phyloP scores from a whole-genome alignment of 306 rosid genomes.

The Glycine soja region DNA sequence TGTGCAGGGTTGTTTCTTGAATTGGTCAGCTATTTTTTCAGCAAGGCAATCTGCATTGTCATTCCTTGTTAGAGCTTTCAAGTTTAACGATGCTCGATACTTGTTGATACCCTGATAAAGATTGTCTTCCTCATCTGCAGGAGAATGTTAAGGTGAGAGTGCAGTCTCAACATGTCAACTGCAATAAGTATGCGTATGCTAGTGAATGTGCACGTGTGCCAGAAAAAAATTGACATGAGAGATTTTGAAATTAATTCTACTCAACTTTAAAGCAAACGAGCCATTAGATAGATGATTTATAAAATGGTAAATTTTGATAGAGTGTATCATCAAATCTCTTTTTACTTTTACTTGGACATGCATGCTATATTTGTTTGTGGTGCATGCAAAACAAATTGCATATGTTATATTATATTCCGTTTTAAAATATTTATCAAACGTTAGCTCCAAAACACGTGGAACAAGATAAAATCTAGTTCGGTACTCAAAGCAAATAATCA shows the following conservation, averaged over 20 bases:
- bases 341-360: not conserved
- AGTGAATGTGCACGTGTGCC: not conserved
- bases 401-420: not conserved
- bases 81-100: slow-evolving; percentile 68
- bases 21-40: slow-evolving; percentile 75
- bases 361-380: not conserved
- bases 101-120: slow-evolving; percentile 77
- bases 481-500: not conserved
- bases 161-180: slow-evolving; percentile 25
- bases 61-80: slow-evolving; percentile 61
- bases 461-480: not conserved
- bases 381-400: not conserved
- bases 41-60: slow-evolving; percentile 87
- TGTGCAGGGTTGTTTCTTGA: slow-evolving; percentile 82
- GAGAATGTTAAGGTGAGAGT: slow-evolving; percentile 30
- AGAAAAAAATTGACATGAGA: not conserved
- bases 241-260: not conserved
- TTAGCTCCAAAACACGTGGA: not conserved
- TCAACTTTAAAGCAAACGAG: not conserved
- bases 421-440: not conserved
- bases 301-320: not conserved
- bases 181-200: not conserved
- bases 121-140: slow-evolving; percentile 70
- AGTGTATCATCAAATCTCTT: not conserved
- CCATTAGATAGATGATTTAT: not conserved